These are phyloP conservation scores for Hansfordia pulvinata DNA, from an alignment of 2,329 filamentous ascomycete genomes.

Conservation along the genomic window DNA sequence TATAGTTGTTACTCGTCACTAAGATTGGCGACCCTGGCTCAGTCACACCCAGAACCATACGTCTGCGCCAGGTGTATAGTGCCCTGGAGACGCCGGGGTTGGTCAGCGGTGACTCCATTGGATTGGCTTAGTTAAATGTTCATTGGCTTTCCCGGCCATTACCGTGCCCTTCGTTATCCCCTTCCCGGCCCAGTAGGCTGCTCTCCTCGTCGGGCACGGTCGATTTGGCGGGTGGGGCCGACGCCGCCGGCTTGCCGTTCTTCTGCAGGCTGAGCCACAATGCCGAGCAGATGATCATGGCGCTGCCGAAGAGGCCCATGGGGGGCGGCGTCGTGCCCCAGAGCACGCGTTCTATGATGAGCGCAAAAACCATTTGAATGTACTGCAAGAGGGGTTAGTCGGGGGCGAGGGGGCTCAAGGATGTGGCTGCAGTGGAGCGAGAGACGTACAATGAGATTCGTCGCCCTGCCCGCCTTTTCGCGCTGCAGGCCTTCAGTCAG, in stretches of 20 bases:
- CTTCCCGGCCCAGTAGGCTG: too few species aligned
- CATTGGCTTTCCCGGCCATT: too few species aligned
- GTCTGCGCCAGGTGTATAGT: too few species aligned
- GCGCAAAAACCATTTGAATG: conserved; percentile 18
- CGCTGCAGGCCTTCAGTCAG: conserved; percentile 60
- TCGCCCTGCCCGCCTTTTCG: conserved; percentile 36
- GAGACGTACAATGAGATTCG: conserved; percentile 18
- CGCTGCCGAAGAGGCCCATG: conserved; percentile 23
- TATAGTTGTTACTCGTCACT: too few species aligned
- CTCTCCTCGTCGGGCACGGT: too few species aligned
- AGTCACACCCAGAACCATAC: too few species aligned
- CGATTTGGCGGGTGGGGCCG: too few species aligned
- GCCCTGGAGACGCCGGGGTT: too few species aligned
- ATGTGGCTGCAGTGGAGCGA: neutral
- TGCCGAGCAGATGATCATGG: conserved; percentile 24
- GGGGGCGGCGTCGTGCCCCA: conserved; percentile 26
- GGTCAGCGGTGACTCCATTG: too few species aligned
- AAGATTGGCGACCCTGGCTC: too few species aligned
- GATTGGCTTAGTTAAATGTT: too few species aligned
- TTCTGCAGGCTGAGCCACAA: conserved; percentile 28
- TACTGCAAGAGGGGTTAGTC: conserved; percentile 12
- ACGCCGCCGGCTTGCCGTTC: conserved; percentile 12
- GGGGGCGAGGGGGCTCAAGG: neutral
- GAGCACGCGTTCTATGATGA: conserved; percentile 24
- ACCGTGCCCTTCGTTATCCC: too few species aligned